Percentiles rank a stretch among this genome's conserved stretches.
These are phyloP conservation scores for Chlamydomonas reinhardtii DNA, from an alignment of 163 green algal genomes.

Conservation along the genomic window DNA sequence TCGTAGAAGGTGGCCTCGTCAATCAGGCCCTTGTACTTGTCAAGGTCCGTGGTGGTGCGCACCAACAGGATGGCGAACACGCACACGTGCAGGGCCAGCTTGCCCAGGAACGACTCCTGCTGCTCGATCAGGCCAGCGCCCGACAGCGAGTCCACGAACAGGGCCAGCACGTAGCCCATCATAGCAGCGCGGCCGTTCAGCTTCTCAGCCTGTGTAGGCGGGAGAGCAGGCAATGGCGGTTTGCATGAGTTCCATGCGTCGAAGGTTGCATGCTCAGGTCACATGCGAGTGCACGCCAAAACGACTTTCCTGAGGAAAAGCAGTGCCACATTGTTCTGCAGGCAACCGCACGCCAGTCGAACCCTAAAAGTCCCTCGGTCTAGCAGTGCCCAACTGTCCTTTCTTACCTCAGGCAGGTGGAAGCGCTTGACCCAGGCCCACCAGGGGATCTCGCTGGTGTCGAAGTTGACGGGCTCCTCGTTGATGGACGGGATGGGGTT, in stretches of 20 bases:
- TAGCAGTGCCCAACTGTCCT: too few relatives aligned
- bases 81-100: slow-evolving; percentile 91
- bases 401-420: slow-evolving; percentile 94
- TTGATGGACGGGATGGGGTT: slow-evolving; percentile 87
- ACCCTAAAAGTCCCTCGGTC: too few relatives aligned
- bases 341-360: too few relatives aligned
- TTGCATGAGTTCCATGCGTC: too few relatives aligned
- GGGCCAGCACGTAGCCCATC: slow-evolving; percentile 94
- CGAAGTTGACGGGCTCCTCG: slow-evolving; percentile 96
- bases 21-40: slow-evolving; percentile 91
- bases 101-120: slow-evolving; percentile 95
- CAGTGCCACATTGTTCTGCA: too few relatives aligned
- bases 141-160: slow-evolving; percentile 88
- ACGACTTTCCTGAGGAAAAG: too few relatives aligned
- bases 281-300: too few relatives aligned
- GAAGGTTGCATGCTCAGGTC: too few relatives aligned
- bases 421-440: slow-evolving; percentile 98
- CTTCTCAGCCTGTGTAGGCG: slow-evolving; percentile 90
- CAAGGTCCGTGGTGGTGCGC: slow-evolving; percentile 79
- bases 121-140: slow-evolving; percentile 93
- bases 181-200: slow-evolving; percentile 97
- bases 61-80: slow-evolving; percentile 91
- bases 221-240: neutral
- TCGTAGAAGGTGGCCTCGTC: slow-evolving; percentile 99
- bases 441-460: slow-evolving; percentile 96